Evolutionary conservation across 768 basidiomycete species (phyloP), one percentile per base, ranked within the genome.

Genomic region (Erythrobasidium yunnanense): DNA sequence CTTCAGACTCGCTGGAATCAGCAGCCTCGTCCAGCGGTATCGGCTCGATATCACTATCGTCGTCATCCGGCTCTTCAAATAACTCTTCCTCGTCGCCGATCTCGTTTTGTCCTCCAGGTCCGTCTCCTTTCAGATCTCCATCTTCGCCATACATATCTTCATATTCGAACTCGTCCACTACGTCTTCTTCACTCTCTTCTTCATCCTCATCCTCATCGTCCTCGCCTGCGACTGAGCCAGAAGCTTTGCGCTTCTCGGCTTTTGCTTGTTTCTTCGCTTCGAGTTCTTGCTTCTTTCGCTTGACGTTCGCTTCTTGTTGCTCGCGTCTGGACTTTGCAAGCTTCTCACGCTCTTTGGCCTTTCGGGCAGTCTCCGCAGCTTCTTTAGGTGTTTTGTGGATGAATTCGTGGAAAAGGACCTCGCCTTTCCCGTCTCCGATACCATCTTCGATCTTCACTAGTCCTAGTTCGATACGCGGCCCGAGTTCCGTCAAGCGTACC

Each of bases 361-460:
- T 85, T 54, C 85, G 83, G 76, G 87, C 89, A 35, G 87, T 72
- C 13, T 69, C 66, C 8, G 69, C 47, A 20, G 70, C 71, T 50
- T 74, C 73, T 55, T 66, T 66, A 25, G 68, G 66, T 54, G 72
- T 81, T 77, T 92, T 97, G 80, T 89, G 88, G 55, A 96, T 93
- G 72, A 95, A 87, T 77, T 88, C 85, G 75, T 99, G 95, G 79
- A 87, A 95, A 42, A 99, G 85, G 1, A 96, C 89, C 69, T 82
- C 83, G 4, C 95, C 90, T 76, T 93, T 90, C 71, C 85, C 92
- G 76, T 92, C 95, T 3, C 92, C 91, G 18, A 88, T 79, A 23
- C 95, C 93, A 75, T 96, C 93, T 18, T 85, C 83, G 66, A 99
- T 90, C 80, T 99, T 99, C 71, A 96, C 83, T 71, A 99, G 78